A percentile compares a stretch with the other conserved stretches of the same genome.
These are phyloP conservation scores for Penicillium crystallinum DNA, from an alignment of 495 filamentous ascomycete species.

Conservation along the genomic window DNA sequence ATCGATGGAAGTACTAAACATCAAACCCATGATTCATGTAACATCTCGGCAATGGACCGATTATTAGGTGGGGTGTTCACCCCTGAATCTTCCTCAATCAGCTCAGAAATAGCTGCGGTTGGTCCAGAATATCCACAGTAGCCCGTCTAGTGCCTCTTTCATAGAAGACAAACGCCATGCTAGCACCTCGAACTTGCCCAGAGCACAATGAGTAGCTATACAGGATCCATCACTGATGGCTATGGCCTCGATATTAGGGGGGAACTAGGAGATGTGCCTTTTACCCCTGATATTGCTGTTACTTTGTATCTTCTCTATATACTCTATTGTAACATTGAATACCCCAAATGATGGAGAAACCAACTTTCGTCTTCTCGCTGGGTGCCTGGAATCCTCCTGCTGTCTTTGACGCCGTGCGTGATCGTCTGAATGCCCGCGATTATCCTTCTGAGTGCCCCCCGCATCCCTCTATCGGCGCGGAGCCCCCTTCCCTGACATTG, in stretches of 20 bases:
- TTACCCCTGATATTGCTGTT: neutral
- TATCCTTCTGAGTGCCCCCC: constrained; percentile 30
- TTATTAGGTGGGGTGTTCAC: neutral
- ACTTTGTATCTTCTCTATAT: neutral
- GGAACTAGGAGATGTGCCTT: neutral
- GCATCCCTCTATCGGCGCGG: constrained; percentile 41
- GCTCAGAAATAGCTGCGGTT: neutral
- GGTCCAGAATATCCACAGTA: neutral
- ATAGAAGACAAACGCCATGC: neutral
- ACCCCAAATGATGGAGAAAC: constrained; percentile 17
- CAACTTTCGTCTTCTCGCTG: constrained; percentile 43
- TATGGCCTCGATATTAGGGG: neutral
- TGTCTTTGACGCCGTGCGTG: constrained; percentile 29
- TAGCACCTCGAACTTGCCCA: neutral
- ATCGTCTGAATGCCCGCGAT: constrained; percentile 27
- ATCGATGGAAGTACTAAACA: no score
- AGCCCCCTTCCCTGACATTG: constrained; percentile 37
- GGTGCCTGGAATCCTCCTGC: constrained; percentile 42
- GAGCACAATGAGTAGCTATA: neutral
- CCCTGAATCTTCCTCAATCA: neutral
- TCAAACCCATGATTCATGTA: no score
- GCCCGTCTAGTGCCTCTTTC: neutral
- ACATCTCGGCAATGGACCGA: no score
- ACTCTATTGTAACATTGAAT: neutral
- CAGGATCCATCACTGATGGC: no score